phyloP scores from a whole-genome alignment of 75 land plant species.

The Azolla pinnata region DNA sequence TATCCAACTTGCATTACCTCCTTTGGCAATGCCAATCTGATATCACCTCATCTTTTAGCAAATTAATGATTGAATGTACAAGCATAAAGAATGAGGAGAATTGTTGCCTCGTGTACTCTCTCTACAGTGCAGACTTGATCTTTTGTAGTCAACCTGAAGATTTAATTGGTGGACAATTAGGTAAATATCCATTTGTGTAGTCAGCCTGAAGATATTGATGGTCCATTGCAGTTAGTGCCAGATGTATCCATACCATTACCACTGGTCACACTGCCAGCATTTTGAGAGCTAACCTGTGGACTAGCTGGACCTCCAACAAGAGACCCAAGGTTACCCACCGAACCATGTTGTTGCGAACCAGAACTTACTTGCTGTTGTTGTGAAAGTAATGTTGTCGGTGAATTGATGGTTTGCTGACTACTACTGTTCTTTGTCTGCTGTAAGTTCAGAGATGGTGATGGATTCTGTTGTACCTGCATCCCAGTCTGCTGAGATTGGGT shows the following conservation, averaged over 20 bases:
- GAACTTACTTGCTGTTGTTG: conserved; percentile 11
- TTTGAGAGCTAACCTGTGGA: conserved; percentile 74
- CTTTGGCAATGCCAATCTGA: too few relatives aligned
- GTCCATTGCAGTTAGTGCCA: conserved; percentile 8
- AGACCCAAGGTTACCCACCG: conserved; percentile 44
- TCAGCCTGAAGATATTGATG: conserved; percentile 4
- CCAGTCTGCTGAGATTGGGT: conserved; percentile 33
- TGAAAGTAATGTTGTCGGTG: conserved; percentile 2
- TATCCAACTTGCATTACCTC: too few relatives aligned
- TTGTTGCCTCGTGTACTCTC: too few relatives aligned
- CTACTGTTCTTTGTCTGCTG: conserved; percentile 11
- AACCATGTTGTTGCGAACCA: conserved; percentile 10
- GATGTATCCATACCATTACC: conserved; percentile 54
- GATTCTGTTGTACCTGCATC: conserved; percentile 21
- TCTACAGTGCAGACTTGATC: too few relatives aligned
- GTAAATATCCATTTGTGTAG: too few relatives aligned
- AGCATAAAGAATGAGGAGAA: too few relatives aligned
- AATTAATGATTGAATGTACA: too few relatives aligned
- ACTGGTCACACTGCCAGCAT: conserved; percentile 53
- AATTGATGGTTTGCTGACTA: conserved; percentile 8
- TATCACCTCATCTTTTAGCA: too few relatives aligned
- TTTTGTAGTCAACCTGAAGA: too few relatives aligned
- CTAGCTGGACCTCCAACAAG: conserved; percentile 52
- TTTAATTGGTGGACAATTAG: too few relatives aligned
- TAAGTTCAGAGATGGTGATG: conserved; percentile 9